Evolutionary conservation across 2,329 filamentous ascomycete genomes (phyloP).

Genomic region (Diaporthe batatas): DNA sequence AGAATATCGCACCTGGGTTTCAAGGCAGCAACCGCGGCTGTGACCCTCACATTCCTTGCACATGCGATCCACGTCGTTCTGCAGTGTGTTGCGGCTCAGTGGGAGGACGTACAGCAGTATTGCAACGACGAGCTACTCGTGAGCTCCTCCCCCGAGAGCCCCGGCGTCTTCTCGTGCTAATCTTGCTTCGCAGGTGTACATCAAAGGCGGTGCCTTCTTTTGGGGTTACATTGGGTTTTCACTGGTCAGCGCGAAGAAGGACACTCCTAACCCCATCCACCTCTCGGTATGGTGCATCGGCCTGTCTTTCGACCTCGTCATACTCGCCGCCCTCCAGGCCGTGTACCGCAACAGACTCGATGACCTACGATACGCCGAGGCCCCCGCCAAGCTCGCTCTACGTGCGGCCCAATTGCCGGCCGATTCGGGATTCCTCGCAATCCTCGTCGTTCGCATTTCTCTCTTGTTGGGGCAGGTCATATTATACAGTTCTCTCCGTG

Average conservation of each 20-base stretch:
- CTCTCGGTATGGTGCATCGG: slow-evolving; percentile 83
- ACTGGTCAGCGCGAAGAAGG: slow-evolving; percentile 80
- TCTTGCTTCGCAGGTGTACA: slow-evolving; percentile 75
- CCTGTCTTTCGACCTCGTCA: slow-evolving; percentile 77
- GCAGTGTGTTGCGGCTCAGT: slow-evolving; percentile 73
- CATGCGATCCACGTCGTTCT: slow-evolving; percentile 80
- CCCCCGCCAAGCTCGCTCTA: slow-evolving; percentile 67
- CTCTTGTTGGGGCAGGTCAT: slow-evolving; percentile 37
- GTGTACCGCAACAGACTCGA: slow-evolving; percentile 70
- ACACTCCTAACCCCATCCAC: slow-evolving; percentile 85
- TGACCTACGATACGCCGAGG: slow-evolving; percentile 48
- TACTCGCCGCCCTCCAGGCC: slow-evolving; percentile 77
- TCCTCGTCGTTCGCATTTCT: slow-evolving; percentile 39
- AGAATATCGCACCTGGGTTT: slow-evolving; percentile 76
- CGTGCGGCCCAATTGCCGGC: slow-evolving; percentile 46
- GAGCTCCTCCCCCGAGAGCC: slow-evolving; percentile 27
- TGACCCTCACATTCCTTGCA: slow-evolving; percentile 80
- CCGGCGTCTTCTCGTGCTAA: slow-evolving; percentile 19
- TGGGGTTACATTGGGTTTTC: slow-evolving; percentile 89
- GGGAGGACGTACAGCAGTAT: slow-evolving; percentile 53
- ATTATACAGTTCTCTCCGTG: slow-evolving; percentile 54
- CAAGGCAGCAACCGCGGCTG: slow-evolving; percentile 77
- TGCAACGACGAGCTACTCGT: slow-evolving; percentile 41
- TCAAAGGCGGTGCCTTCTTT: slow-evolving; percentile 87
- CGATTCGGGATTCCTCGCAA: slow-evolving; percentile 35